Evolutionary conservation across 164 flowering plant genomes (phyloP).

Genomic region (Echeveria elegans): DNA sequence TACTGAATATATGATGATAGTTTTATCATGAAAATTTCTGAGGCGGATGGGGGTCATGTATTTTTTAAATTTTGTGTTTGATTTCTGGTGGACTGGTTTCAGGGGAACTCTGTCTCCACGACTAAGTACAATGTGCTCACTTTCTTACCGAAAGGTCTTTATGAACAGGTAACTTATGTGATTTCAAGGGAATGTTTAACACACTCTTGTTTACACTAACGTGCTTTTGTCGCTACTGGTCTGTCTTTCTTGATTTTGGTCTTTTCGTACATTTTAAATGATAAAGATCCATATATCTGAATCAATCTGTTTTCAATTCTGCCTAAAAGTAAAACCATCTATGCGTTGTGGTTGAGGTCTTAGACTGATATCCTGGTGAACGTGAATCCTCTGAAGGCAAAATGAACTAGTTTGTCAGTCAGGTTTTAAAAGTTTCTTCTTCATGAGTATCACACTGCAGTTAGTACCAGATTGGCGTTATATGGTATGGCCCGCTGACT

Average conservation of each 20-base stretch:
- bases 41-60: background rate
- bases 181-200: background rate
- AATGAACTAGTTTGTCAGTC: too few relatives aligned
- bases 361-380: too few relatives aligned
- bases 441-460: too few relatives aligned
- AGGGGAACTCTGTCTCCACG: slow-evolving; percentile 93
- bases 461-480: too few relatives aligned
- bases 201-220: background rate
- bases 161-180: slow-evolving; percentile 65
- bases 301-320: background rate
- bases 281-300: background rate
- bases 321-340: background rate
- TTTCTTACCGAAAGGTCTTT: slow-evolving; percentile 88
- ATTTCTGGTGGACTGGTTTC: slow-evolving; percentile 18
- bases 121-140: slow-evolving; percentile 83
- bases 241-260: background rate
- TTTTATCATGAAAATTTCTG: too few relatives aligned
- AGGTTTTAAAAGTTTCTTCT: too few relatives aligned
- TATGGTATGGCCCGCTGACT: too few relatives aligned
- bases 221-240: background rate
- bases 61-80: slow-evolving; percentile 3
- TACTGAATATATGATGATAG: too few relatives aligned
- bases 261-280: too few relatives aligned
- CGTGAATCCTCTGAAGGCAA: too few relatives aligned
- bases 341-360: too few relatives aligned